Base-by-base conservation (phyloP, 75 land plant genomes). In the Selaginella moellendorffii region DNA sequence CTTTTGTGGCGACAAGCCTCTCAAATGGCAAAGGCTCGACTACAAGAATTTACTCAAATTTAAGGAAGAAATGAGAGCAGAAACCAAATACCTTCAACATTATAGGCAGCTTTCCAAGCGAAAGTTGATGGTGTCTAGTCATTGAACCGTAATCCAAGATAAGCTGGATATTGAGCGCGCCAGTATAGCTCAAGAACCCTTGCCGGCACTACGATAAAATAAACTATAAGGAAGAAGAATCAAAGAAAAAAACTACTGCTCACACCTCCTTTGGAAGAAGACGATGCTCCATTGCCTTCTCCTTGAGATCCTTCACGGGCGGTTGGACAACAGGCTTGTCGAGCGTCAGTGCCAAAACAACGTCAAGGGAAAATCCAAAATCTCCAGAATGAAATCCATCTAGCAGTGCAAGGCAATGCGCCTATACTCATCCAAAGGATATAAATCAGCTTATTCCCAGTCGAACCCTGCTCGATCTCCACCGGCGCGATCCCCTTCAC, bases 1-100 rank as follows among this genome's bases (percentile, higher is more conserved):
- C 59, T 81, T 70, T 27, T 68, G 27, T 22, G 73, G 69, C 72
- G 78, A 81, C 51, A 78, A 73, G 51, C 74, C 78, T 66, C 83
- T 71, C 63, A 89, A 69, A 52, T 85, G 71, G 73, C 96, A 85
- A 24, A 78, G 73, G 52, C 78, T 85, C 20, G 90, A 83, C 96
- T 90, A 67, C 68, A 53, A 20, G 23, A 31, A 64, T 0, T 1
- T 2, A 18, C 54, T 24, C 24, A 1, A 63, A 63, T 27, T 5
- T 27, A 71, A 59, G 1, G 27, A 19, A 65, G 18, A 72, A 8
- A 63, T 27, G 24, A 28, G 22, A 1, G 18, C 2, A 17, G 30
- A 19, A 30, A 69, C 53, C 9, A 51, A 69, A 24, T 27, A 85
- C 90, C 85, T 72, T 93, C 24, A 88, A 36, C 96, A 93, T 85